Conservation (phyloP, 2,329 filamentous ascomycete species). For the Verticillium albo-atrum region DNA sequence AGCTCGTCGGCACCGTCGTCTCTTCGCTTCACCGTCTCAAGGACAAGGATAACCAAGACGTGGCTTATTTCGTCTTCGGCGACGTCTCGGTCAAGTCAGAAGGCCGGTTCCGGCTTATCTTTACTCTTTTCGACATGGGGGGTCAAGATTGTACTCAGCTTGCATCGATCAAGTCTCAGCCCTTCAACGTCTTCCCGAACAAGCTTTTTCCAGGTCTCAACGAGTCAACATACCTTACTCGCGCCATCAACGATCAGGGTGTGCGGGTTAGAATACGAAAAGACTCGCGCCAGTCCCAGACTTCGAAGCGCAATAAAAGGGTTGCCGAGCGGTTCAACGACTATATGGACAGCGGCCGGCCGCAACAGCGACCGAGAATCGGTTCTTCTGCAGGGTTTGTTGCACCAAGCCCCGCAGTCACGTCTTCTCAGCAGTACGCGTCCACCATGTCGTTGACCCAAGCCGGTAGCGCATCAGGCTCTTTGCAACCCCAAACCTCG, state of each 20-base stretch:
- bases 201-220: conserved; percentile 77
- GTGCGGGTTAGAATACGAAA: conserved; percentile 79
- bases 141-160: conserved; percentile 17
- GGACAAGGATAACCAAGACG: conserved; percentile 71
- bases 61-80: conserved; percentile 86
- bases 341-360: neutral
- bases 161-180: conserved; percentile 49
- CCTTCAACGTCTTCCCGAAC: conserved; percentile 60
- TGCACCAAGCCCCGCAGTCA: neutral
- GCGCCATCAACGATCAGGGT: conserved; percentile 82
- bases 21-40: conserved; percentile 82
- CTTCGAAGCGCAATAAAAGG: conserved; percentile 37
- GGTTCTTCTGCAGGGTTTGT: neutral
- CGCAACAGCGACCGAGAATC: neutral
- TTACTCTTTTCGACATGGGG: conserved; percentile 64
- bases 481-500: neutral
- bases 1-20: conserved; percentile 66
- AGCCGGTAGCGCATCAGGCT: neutral
- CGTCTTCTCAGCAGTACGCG: neutral
- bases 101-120: conserved; percentile 69
- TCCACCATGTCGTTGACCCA: neutral
- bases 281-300: conserved; percentile 57
- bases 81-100: conserved; percentile 76
- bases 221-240: conserved; percentile 76
- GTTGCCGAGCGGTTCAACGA: neutral